phyloP scores from a whole-genome alignment of 1,284 basidiomycete species.

The Ganoderma leucocontextum region DNA sequence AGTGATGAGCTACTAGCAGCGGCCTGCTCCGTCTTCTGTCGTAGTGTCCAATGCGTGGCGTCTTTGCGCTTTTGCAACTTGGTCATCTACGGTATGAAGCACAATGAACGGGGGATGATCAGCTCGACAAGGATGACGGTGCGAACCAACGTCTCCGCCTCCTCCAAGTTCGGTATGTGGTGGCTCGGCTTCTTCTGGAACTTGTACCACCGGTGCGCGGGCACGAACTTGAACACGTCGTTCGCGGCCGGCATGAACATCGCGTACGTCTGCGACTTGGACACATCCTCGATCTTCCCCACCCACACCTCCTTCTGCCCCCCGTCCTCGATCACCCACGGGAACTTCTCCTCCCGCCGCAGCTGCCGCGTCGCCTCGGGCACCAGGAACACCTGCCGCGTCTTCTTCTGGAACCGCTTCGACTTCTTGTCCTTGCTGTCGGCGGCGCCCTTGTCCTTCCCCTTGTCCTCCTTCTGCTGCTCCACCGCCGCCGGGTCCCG shows the following conservation, averaged over 20 bases:
- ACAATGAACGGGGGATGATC: neutral
- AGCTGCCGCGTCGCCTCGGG: slow-evolving; percentile 53
- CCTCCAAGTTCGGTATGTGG: slow-evolving; percentile 70
- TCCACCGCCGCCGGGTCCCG: slow-evolving; percentile 27
- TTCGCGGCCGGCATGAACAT: slow-evolving; percentile 75
- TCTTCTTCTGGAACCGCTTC: slow-evolving; percentile 87
- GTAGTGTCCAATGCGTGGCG: slow-evolving; percentile 72
- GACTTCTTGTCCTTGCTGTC: slow-evolving; percentile 57
- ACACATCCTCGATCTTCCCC: slow-evolving; percentile 80
- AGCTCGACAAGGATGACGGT: slow-evolving; percentile 28
- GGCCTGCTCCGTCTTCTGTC: slow-evolving; percentile 69
- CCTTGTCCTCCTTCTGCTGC: slow-evolving; percentile 36
- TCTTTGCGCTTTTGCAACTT: slow-evolving; percentile 74
- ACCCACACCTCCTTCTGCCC: slow-evolving; percentile 75
- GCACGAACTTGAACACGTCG: slow-evolving; percentile 85
- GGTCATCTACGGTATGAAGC: slow-evolving; percentile 48
- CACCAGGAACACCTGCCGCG: slow-evolving; percentile 79
- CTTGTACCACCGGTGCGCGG: slow-evolving; percentile 89
- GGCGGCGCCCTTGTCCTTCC: slow-evolving; percentile 45
- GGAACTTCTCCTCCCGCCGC: slow-evolving; percentile 84
- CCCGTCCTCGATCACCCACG: slow-evolving; percentile 89
- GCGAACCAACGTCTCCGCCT: slow-evolving; percentile 77
- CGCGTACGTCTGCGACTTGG: slow-evolving; percentile 56
- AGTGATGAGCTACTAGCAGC: slow-evolving; percentile 50
- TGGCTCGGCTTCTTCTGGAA: slow-evolving; percentile 86